Evolutionary conservation across 2,329 filamentous ascomycete genomes (phyloP), one percentile per base, ranked within the genome.

Genomic region (Diaporthe eres): DNA sequence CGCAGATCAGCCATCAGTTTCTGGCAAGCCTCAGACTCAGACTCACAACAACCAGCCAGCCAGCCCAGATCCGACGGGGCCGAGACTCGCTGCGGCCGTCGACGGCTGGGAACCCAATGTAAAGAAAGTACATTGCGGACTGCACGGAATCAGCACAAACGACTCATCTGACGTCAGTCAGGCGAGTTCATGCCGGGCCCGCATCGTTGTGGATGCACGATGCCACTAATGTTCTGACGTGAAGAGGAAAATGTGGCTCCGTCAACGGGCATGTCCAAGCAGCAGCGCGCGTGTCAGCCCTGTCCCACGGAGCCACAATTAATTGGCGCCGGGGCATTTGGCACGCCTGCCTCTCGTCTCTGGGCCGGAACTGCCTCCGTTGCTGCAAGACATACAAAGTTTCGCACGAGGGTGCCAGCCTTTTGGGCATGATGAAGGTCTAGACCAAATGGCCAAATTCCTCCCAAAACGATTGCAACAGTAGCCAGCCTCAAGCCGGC

Each of bases 151-250:
- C 65, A 55, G 65, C 49, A 70, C 2, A 42, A 55, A 28, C 65
- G 34, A 70, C 65, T 55, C 39, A 49, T 55, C 51, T 74, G 72
- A 76, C 75, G 75, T 76, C 75, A 74, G 55, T 53, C 42, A 44
- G 42, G 63, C 44, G 37, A 67, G 65, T 76, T 76, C 75, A 76
- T 76, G 75, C 75, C 71, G 75, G 65, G 75, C 53, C 72, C 47
- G 72, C 65, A 55, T 51, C 34, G 34, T 55, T 25, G 65, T 55
- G 65, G 65, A 55, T 70, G 65, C 65, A 55, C 49, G 65, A 55
- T 70, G 65, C 47, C 65, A 42, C 65, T 70, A 70, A 70, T 70
- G 47, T 70, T 42, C 65, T 70, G 65, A 70, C 65, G 47, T 42
- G 65, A 70, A 42, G 12, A 42, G 31, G 28, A n/a, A 53, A 53